Percentiles rank a stretch among this genome's conserved stretches.
phyloP scores from a whole-genome alignment of 352 stramenopile species.

The Phytophthora citrophthora region DNA sequence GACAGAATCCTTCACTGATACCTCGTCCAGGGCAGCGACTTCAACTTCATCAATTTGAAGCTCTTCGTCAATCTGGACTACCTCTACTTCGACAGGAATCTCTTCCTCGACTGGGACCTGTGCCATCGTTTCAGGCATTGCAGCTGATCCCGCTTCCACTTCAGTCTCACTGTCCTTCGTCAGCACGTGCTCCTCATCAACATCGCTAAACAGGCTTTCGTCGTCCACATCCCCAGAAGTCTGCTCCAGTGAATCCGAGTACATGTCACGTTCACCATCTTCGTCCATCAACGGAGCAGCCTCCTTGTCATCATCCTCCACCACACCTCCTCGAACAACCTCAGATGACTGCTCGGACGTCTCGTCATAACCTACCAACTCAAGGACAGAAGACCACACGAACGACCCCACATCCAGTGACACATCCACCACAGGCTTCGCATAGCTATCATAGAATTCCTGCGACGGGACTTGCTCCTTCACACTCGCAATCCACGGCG shows the following conservation, averaged over 20 bases:
- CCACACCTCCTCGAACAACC: background rate
- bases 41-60: background rate
- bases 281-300: constrained; percentile 1
- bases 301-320: constrained; percentile 9
- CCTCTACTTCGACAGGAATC: background rate
- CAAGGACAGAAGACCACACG: constrained; percentile 38
- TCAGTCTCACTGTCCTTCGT: constrained; percentile 10
- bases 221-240: constrained; percentile 10
- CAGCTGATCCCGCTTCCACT: background rate
- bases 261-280: constrained; percentile 2
- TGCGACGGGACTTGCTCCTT: constrained; percentile 43
- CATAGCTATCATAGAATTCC: constrained; percentile 42
- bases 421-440: constrained; percentile 45
- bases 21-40: background rate
- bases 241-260: constrained; percentile 5
- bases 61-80: background rate
- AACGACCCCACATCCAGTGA: constrained; percentile 29
- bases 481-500: constrained; percentile 37
- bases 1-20: background rate
- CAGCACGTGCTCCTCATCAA: background rate
- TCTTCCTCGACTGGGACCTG: constrained; percentile 5
- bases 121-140: background rate
- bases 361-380: constrained; percentile 21
- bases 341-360: constrained; percentile 1
- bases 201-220: constrained; percentile 1